phyloP scores from a whole-genome alignment of 805 yeast genomes.

The Yamadazyma laniorum region DNA sequence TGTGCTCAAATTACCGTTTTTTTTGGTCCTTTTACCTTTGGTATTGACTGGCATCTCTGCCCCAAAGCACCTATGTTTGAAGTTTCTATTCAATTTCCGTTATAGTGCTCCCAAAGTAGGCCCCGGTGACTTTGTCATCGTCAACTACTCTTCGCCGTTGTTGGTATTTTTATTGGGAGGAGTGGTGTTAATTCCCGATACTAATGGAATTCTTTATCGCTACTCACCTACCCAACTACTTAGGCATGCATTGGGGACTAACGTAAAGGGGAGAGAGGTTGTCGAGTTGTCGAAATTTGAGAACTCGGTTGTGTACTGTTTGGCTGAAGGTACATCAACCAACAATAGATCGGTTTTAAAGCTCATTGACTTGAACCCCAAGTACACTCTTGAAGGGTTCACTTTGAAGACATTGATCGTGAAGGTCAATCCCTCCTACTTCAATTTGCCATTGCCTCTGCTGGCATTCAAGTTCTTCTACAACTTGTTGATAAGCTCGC shows the following conservation, averaged over 20 bases:
- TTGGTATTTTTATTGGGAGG: conserved; percentile 40
- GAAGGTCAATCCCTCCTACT: conserved; percentile 35
- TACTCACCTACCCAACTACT: conserved; percentile 29
- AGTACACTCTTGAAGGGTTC: conserved; percentile 21
- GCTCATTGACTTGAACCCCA: conserved; percentile 30
- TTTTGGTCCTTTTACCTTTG: conserved; percentile 18
- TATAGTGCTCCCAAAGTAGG: conserved; percentile 38
- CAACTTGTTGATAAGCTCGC: conserved; percentile 8
- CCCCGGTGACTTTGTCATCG: conserved; percentile 50
- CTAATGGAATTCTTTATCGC: conserved; percentile 27
- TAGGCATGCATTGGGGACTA: conserved; percentile 18
- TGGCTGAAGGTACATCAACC: conserved; percentile 82
- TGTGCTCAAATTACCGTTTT: conserved; percentile 31
- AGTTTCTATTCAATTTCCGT: conserved; percentile 35
- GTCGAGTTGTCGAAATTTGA: conserved; percentile 23
- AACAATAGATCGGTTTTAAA: conserved; percentile 78
- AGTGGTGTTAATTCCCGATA: conserved; percentile 39
- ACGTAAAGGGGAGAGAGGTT: conserved; percentile 11
- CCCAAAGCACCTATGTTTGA: conserved; percentile 20
- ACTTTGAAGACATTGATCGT: conserved; percentile 36
- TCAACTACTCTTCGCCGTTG: conserved; percentile 43
- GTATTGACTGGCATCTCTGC: conserved; percentile 19
- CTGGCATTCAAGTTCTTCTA: conserved; percentile 4
- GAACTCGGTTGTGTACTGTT: conserved; percentile 49
- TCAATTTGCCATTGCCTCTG: conserved; percentile 38